Base-by-base conservation (phyloP, 345 rosid genomes). In the Hibiscus tridactylites region DNA sequence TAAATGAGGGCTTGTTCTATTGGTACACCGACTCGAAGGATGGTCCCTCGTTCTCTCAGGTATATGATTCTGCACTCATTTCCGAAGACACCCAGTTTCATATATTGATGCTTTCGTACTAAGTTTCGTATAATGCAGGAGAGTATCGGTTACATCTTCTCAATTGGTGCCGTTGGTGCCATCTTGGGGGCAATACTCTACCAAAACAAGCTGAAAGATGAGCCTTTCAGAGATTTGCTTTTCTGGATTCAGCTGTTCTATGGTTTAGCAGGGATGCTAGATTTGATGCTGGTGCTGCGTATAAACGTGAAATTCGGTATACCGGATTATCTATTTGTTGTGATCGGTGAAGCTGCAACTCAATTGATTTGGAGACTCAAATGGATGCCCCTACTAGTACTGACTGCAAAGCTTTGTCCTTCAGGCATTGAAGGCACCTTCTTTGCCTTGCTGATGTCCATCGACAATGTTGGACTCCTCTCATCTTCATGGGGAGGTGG, bases 311-410 rank as follows among this genome's bases (percentile, higher is more conserved):
- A 66, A 70, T 35, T 90, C 28, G 88, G 96, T 19, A 72, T 95
- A 65, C 96, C 98, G 0, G 97, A 95, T 59, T 88, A 81, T 62
- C 78, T 87, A 37, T 90, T 93, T 49, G 75, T 84, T 21, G 94
- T 95, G 65, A 80, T 92, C 2, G 98, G 87, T 13, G 95, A 84
- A 72, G 75, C 88, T 29, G 86, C 86, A 47, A 77, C 93, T 44
- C 82, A 81, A 69, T 79, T 95, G 89, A 81, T 92, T 4, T 80
- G 80, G 8, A 42, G 86, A 71, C 81, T 90, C 12, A 92, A 95
- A 77, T 92, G 98, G 99, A 95, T 95, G 98, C 99, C 99, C 1
- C 80, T 95, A 15, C 91, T 90, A 0, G 97, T 95, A 6, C 88
- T 16, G 21, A 1, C 3, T 77, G 80, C 98, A 1, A 90, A 87